Evolutionary conservation across 2,329 filamentous ascomycete genomes (phyloP).

Genomic region (Fonsecaea monophora): DNA sequence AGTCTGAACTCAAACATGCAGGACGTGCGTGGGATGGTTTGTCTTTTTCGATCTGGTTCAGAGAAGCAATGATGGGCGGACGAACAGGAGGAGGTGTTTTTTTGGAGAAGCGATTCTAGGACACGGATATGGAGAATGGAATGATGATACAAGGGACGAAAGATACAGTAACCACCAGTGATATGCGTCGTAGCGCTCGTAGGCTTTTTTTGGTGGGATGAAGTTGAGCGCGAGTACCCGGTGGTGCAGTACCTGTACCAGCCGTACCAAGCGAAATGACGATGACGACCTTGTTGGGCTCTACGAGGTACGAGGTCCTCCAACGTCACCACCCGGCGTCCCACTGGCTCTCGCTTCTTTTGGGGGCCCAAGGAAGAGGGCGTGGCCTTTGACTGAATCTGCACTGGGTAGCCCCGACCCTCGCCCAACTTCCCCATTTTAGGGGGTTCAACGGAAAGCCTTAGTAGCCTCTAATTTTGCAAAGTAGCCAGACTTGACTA

Average conservation of each 20-base stretch:
- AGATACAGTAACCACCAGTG: conserved; percentile 1
- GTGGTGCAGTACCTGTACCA: not conserved
- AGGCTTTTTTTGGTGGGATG: conserved; percentile 2
- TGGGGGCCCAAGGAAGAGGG: not conserved
- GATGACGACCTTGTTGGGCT: conserved; percentile 8
- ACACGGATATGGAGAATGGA: not conserved
- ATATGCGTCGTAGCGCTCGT: not conserved
- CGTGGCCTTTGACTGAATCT: conserved; percentile 13
- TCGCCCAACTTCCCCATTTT: conserved; percentile 10
- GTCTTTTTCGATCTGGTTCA: not conserved
- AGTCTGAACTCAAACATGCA: conserved; percentile 7
- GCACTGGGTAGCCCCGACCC: conserved; percentile 5
- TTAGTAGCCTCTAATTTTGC: not conserved
- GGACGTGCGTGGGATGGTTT: conserved; percentile 14
- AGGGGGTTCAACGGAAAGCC: conserved; percentile 8
- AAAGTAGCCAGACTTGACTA: not conserved
- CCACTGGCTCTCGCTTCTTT: not conserved
- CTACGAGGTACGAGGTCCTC: not conserved
- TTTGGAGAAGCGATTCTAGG: conserved; percentile 8
- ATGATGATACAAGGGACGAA: conserved; percentile 21
- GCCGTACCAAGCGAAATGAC: conserved; percentile 15
- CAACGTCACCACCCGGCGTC: not conserved
- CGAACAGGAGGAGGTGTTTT: conserved; percentile 1
- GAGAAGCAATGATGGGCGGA: conserved; percentile 16
- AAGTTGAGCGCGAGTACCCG: not conserved